Evolutionary conservation across 2,329 filamentous ascomycete species (phyloP), one percentile per base, ranked within the genome.

Genomic region (Cytospora leucostoma): DNA sequence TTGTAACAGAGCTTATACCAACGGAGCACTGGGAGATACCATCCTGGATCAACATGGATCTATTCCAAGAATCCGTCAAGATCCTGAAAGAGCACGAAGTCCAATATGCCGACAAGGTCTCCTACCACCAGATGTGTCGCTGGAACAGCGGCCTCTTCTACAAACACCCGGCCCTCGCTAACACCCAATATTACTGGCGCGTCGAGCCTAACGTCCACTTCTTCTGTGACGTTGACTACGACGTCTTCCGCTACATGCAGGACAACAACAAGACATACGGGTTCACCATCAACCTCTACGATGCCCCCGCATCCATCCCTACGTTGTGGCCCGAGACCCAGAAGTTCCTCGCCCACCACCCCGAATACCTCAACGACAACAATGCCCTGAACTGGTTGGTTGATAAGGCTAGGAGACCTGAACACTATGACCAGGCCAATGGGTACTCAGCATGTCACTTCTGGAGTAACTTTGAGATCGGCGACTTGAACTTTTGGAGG

Each of bases 91-190:
- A 95, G 73, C 86, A 94, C 71, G 84, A 90, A 11, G 92, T 99
- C 51, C 94, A 98, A 74, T 99, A 99, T 75, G 92, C 91, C 71
- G 84, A 88, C 70, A 91, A 91, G 82, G 78, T 91, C 60, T 97
- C 93, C 56, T 99, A 99, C 79, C 94, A 98, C 77, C 91, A 98
- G 74, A 99, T 99, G 95, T 99, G 95, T 75, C 88, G 95, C 62
- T 99, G 95, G 95, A 99, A 99, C 80, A 96, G 91, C 72, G 95
- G 95, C 73, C 84, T 98, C 77, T 99, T 99, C 82, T 97, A 97
- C 82, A 93, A 95, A 74, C 95, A 99, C 76, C 92, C 93, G 0
- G 93, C 93, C 0, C 85, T 99, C 62, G 82, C 87, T 68, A 78
- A 95, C 71, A 87, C 85, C 67, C 91, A 92, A 69, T 99, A 92